Percentiles rank a stretch among this genome's conserved stretches.
Conservation (phyloP, 768 basidiomycete genomes). For the Phallus indusiatus region DNA sequence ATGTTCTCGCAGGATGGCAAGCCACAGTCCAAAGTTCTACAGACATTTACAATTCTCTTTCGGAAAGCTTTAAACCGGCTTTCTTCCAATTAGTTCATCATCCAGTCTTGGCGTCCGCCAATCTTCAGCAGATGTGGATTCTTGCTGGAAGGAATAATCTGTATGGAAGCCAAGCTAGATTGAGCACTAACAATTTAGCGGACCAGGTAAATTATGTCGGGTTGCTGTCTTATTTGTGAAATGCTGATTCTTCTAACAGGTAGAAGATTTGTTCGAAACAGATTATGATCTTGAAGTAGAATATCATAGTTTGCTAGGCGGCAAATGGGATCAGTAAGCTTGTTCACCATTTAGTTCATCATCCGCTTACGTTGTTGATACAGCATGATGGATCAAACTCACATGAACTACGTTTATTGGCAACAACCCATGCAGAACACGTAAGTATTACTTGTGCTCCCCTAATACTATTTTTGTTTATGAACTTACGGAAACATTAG, state of each 20-base stretch:
- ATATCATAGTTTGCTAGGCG: conserved; percentile 52
- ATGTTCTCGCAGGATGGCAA: conserved; percentile 41
- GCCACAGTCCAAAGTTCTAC: conserved; percentile 39
- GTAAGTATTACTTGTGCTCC: conserved; percentile 21
- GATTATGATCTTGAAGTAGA: conserved; percentile 53
- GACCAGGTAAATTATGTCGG: conserved; percentile 20
- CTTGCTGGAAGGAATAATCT: conserved; percentile 52
- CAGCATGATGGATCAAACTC: conserved; percentile 70
- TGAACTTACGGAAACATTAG: conserved; percentile 19
- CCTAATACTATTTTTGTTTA: not conserved
- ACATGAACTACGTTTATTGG: conserved; percentile 59
- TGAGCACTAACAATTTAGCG: conserved; percentile 50
- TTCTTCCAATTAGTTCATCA: conserved; percentile 70
- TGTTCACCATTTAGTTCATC: not conserved
- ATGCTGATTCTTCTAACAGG: conserved; percentile 27
- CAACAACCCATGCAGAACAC: conserved; percentile 62
- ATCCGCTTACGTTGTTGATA: not conserved
- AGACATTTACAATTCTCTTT: conserved; percentile 43
- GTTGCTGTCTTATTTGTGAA: not conserved
- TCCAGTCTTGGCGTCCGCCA: conserved; percentile 49
- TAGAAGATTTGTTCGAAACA: conserved; percentile 45
- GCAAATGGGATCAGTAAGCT: conserved; percentile 57
- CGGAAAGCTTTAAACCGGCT: conserved; percentile 38
- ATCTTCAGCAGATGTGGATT: conserved; percentile 48
- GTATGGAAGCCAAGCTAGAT: conserved; percentile 51